Conservation (phyloP, 1,284 basidiomycete genomes). For the Rhodotorula sp. region DNA sequence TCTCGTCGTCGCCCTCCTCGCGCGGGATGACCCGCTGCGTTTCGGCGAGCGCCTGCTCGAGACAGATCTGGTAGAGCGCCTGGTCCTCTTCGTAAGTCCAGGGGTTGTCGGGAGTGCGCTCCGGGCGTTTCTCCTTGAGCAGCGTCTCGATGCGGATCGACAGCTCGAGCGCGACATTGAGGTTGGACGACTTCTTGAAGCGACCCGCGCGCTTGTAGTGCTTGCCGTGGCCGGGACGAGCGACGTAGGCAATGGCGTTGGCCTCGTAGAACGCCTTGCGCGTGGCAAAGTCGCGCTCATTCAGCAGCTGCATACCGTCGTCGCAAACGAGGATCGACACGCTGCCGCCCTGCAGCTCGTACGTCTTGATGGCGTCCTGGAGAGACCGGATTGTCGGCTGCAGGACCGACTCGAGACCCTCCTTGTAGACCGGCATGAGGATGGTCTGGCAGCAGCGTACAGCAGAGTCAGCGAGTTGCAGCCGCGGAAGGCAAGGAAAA, state of each 20-base stretch:
- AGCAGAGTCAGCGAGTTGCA: neutral
- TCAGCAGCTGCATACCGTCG: slow-evolving; percentile 68
- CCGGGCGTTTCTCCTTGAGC: slow-evolving; percentile 57
- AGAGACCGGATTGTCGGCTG: slow-evolving; percentile 72
- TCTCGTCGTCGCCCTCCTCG: slow-evolving; percentile 47
- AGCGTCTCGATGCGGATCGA: slow-evolving; percentile 74
- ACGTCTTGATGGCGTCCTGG: slow-evolving; percentile 83
- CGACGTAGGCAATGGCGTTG: slow-evolving; percentile 65
- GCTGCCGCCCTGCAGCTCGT: slow-evolving; percentile 76
- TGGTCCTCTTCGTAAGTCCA: slow-evolving; percentile 48
- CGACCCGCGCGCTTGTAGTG: slow-evolving; percentile 59
- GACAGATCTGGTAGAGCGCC: slow-evolving; percentile 47
- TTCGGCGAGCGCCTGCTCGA: slow-evolving; percentile 45
- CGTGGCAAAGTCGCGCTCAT: slow-evolving; percentile 63
- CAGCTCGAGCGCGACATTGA: slow-evolving; percentile 77
- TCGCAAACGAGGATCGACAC: slow-evolving; percentile 74
- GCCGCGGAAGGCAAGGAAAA: neutral
- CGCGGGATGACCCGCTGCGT: slow-evolving; percentile 16
- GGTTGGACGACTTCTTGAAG: slow-evolving; percentile 53
- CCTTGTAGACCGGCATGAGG: slow-evolving; percentile 55
- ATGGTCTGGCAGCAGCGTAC: neutral
- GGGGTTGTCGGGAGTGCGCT: slow-evolving; percentile 34
- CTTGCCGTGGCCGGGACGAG: slow-evolving; percentile 64
- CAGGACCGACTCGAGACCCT: slow-evolving; percentile 52
- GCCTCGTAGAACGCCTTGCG: slow-evolving; percentile 66